Conservation (phyloP, 1,284 basidiomycete species). For the Gymnopus androsaceus region DNA sequence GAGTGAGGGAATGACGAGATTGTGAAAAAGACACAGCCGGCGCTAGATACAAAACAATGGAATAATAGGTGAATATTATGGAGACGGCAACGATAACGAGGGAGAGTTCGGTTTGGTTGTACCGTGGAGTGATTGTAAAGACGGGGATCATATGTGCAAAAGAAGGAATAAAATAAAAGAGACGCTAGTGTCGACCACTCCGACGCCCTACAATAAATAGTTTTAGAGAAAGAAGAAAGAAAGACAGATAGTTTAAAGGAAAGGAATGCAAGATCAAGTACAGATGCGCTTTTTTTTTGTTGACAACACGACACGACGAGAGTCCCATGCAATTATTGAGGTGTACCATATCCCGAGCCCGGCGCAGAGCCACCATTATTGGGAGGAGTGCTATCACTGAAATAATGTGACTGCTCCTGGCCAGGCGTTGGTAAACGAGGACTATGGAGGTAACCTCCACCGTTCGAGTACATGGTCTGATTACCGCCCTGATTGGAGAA, state of each 20-base stretch:
- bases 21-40: neutral
- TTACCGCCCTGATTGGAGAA: conserved; percentile 42
- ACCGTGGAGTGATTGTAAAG: neutral
- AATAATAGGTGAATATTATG: neutral
- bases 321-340: conserved; percentile 36
- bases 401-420: conserved; percentile 31
- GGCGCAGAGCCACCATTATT: conserved; percentile 46
- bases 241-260: no score
- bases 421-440: conserved; percentile 23
- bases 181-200: neutral
- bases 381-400: conserved; percentile 36
- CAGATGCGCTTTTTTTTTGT: conserved; percentile 11
- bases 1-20: neutral
- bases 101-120: no score
- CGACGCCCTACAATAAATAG: conserved; percentile 5
- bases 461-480: conserved; percentile 15
- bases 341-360: conserved; percentile 49
- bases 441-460: conserved; percentile 10
- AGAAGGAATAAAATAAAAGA: conserved; percentile 5
- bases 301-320: neutral
- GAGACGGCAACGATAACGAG: neutral
- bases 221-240: neutral
- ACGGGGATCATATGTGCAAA: conserved; percentile 6
- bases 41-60: conserved; percentile 1
- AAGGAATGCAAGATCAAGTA: neutral